These are phyloP conservation scores for Peltaster fructicola DNA, from an alignment of 2,329 filamentous ascomycete species.

Conservation along the genomic window DNA sequence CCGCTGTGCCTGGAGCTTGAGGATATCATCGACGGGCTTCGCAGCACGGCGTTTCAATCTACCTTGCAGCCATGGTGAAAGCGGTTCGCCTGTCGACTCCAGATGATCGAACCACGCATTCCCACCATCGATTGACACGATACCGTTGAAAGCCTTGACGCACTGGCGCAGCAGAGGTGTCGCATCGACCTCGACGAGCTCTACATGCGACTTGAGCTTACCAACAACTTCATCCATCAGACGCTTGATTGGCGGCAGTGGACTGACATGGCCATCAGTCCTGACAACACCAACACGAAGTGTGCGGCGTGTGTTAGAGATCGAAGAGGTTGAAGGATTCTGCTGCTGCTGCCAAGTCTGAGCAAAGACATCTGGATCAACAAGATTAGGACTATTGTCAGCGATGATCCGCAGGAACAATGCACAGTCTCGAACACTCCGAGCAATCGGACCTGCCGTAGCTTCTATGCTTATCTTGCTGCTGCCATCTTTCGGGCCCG, in stretches of 20 bases:
- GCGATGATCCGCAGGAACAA: slow-evolving; percentile 37
- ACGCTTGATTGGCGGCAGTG: slow-evolving; percentile 32
- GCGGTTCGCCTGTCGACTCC: slow-evolving; percentile 36
- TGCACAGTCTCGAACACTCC: slow-evolving; percentile 33
- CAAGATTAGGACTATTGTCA: slow-evolving; percentile 33
- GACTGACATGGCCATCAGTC: slow-evolving; percentile 32
- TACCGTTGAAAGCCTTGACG: slow-evolving; percentile 37
- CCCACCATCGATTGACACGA: slow-evolving; percentile 42
- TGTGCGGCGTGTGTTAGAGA: slow-evolving; percentile 9
- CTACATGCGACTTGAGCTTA: slow-evolving; percentile 25
- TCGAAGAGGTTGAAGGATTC: too few species aligned
- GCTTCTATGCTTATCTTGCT: slow-evolving; percentile 27
- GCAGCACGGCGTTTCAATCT: slow-evolving; percentile 32
- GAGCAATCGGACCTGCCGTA: slow-evolving; percentile 29
- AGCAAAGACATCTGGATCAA: slow-evolving; percentile 27
- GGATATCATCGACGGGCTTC: slow-evolving; percentile 30
- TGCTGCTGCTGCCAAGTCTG: slow-evolving; percentile 21
- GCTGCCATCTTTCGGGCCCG: slow-evolving; percentile 28
- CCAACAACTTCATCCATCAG: slow-evolving; percentile 29
- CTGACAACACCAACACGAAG: slow-evolving; percentile 31
- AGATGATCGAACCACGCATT: slow-evolving; percentile 39
- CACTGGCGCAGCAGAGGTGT: slow-evolving; percentile 35
- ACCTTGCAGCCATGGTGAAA: slow-evolving; percentile 41
- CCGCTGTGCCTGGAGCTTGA: slow-evolving; percentile 35
- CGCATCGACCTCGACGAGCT: slow-evolving; percentile 40